These are phyloP conservation scores for Batkoa obscura DNA, from an alignment of 371 early-diverging fungal species.

Conservation along the genomic window DNA sequence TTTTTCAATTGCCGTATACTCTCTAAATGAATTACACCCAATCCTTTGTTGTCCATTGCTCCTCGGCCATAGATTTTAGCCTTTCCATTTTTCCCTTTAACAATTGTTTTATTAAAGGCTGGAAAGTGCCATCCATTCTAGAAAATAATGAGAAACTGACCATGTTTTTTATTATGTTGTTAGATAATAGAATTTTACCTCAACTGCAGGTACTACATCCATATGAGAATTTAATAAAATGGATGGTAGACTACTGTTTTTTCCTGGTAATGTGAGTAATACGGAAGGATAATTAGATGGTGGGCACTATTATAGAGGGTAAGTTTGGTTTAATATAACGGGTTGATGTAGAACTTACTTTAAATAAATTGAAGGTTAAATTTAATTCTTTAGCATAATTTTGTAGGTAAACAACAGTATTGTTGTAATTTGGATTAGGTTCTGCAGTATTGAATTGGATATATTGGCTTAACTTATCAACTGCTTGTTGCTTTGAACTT, in stretches of 20 bases:
- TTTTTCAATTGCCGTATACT: constrained; percentile 43
- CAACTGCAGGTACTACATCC: constrained; percentile 31
- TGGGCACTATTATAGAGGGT: neutral
- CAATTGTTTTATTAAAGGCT: constrained; percentile 46
- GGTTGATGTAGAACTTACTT: constrained; percentile 12
- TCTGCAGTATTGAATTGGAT: no score
- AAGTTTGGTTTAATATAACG: neutral
- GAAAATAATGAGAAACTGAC: neutral
- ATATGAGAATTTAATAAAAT: neutral
- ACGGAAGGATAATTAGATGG: constrained; percentile 44
- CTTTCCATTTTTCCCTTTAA: constrained; percentile 21
- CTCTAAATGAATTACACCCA: constrained; percentile 49
- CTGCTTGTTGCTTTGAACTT: no score
- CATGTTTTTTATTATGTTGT: neutral
- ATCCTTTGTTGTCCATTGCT: constrained; percentile 70
- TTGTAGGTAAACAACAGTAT: constrained; percentile 28
- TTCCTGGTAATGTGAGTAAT: constrained; percentile 29
- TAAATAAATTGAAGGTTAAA: constrained; percentile 23
- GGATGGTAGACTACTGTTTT: neutral
- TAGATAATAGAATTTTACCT: constrained; percentile 11
- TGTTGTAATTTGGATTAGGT: constrained; percentile 53
- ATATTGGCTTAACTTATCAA: no score
- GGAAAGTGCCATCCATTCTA: constrained; percentile 41
- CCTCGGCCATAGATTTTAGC: constrained; percentile 55
- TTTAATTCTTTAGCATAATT: constrained; percentile 44